Conservation (phyloP, 1,284 basidiomycete species). For the Melanopsichium pennsylvanicum region DNA sequence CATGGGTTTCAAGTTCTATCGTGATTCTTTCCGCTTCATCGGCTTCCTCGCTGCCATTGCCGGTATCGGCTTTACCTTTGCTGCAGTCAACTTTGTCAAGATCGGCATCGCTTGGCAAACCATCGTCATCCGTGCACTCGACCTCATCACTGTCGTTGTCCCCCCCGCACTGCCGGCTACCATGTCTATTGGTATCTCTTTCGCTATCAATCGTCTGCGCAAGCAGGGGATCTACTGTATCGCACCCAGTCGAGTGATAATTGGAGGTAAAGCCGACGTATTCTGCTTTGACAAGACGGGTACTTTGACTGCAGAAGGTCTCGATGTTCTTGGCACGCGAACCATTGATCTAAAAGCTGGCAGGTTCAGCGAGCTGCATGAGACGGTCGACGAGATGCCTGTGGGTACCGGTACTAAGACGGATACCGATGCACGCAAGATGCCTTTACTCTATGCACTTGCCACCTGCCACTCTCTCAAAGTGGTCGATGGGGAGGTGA, state of each 20-base stretch:
- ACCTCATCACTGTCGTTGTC: conserved; percentile 95
- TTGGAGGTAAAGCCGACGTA: conserved; percentile 95
- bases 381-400: conserved; percentile 85
- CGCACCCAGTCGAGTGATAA: conserved; percentile 93
- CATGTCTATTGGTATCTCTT: conserved; percentile 95
- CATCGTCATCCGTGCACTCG: conserved; percentile 88
- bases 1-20: conserved; percentile 90
- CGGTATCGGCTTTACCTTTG: conserved; percentile 74
- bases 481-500: conserved; percentile 83
- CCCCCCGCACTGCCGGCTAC: conserved; percentile 97
- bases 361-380: conserved; percentile 88
- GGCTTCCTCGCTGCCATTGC: conserved; percentile 88
- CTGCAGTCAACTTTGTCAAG: conserved; percentile 85
- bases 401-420: conserved; percentile 60
- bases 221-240: conserved; percentile 94
- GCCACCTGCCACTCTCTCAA: conserved; percentile 97
- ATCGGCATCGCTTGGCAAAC: conserved; percentile 86
- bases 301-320: conserved; percentile 95
- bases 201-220: conserved; percentile 87
- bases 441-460: conserved; percentile 87
- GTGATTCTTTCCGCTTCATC: conserved; percentile 97
- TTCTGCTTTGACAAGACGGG: conserved; percentile 99
- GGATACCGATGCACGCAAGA: conserved; percentile 72
- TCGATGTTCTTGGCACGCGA: conserved; percentile 80
- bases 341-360: conserved; percentile 66